Evolutionary conservation across 805 yeast genomes (phyloP).

Genomic region (Starmerella sirachaensis): DNA sequence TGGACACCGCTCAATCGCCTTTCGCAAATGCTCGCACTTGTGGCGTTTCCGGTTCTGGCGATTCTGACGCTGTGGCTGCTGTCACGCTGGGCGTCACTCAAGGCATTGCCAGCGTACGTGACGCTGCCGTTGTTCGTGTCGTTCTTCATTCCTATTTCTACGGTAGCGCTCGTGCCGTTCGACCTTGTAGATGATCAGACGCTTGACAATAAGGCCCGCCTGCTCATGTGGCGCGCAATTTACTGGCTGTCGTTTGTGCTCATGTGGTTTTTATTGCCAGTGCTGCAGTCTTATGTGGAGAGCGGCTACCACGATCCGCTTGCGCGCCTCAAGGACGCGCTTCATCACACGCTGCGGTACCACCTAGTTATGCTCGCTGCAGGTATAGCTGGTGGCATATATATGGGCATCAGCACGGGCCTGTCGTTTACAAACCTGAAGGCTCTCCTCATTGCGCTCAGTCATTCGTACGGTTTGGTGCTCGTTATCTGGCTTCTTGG

Average conservation of each 20-base stretch:
- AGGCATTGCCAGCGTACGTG: slow-evolving; percentile 19
- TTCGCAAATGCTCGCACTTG: slow-evolving; percentile 14
- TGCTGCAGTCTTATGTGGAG: slow-evolving; percentile 58
- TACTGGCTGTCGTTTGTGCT: slow-evolving; percentile 73
- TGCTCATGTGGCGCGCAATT: slow-evolving; percentile 57
- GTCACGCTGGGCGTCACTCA: slow-evolving; percentile 18
- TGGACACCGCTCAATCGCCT: background rate
- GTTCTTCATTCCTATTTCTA: slow-evolving; percentile 62
- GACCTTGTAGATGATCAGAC: slow-evolving; percentile 48
- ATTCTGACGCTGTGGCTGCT: slow-evolving; percentile 17
- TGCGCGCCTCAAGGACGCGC: slow-evolving; percentile 43
- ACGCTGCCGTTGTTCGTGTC: slow-evolving; percentile 27
- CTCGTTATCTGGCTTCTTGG: slow-evolving; percentile 76
- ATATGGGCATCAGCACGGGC: slow-evolving; percentile 46
- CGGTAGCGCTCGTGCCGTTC: slow-evolving; percentile 59
- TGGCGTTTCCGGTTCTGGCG: slow-evolving; percentile 19
- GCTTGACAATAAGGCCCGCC: slow-evolving; percentile 37
- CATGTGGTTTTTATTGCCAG: slow-evolving; percentile 67
- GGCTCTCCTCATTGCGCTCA: slow-evolving; percentile 56
- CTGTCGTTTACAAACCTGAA: slow-evolving; percentile 45
- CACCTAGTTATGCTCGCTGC: slow-evolving; percentile 45
- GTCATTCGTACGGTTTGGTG: slow-evolving; percentile 65
- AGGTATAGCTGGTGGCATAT: slow-evolving; percentile 45
- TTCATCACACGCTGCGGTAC: slow-evolving; percentile 44
- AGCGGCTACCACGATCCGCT: slow-evolving; percentile 50